A percentile compares a stretch with the other conserved stretches of the same genome.
phyloP scores from a whole-genome alignment of 1,284 basidiomycete species.

The Moniliella sp. region DNA sequence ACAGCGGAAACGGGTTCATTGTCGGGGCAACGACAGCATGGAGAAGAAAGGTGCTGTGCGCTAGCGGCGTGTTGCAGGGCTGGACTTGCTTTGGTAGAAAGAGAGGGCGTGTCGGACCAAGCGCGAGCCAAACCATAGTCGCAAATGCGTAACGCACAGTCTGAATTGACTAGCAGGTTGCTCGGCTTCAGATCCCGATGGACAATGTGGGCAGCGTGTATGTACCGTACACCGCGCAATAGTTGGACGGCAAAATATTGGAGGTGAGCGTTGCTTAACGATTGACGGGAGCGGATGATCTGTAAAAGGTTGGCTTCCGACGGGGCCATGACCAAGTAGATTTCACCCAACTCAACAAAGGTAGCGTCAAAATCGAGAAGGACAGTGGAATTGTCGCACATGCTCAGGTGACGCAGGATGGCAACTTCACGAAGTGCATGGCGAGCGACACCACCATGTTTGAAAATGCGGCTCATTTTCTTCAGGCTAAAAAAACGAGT shows the following conservation, averaged over 20 bases:
- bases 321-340: constrained; percentile 23
- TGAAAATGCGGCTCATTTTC: constrained; percentile 26
- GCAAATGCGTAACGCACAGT: constrained; percentile 24
- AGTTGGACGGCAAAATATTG: too few species aligned
- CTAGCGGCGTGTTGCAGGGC: too few species aligned
- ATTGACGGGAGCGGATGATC: constrained; percentile 24
- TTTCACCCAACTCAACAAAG: constrained; percentile 29
- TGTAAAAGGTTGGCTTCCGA: constrained; percentile 28
- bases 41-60: too few species aligned
- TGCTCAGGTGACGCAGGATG: constrained; percentile 13
- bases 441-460: constrained; percentile 23
- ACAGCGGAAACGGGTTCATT: too few species aligned
- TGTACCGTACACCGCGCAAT: constrained; percentile 23
- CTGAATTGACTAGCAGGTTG: constrained; percentile 27
- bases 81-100: too few species aligned
- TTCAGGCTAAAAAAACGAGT: constrained; percentile 21
- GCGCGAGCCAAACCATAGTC: constrained; percentile 30
- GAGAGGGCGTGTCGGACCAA: constrained; percentile 5
- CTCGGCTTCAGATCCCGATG: constrained; percentile 30
- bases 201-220: constrained; percentile 25
- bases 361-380: constrained; percentile 28
- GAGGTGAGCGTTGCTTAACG: constrained; percentile 22
- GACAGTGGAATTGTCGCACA: constrained; percentile 22
- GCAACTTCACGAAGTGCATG: constrained; percentile 25
- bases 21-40: too few species aligned